phyloP scores from a whole-genome alignment of 495 filamentous ascomycete species.

The Penicillium cataractarum region DNA sequence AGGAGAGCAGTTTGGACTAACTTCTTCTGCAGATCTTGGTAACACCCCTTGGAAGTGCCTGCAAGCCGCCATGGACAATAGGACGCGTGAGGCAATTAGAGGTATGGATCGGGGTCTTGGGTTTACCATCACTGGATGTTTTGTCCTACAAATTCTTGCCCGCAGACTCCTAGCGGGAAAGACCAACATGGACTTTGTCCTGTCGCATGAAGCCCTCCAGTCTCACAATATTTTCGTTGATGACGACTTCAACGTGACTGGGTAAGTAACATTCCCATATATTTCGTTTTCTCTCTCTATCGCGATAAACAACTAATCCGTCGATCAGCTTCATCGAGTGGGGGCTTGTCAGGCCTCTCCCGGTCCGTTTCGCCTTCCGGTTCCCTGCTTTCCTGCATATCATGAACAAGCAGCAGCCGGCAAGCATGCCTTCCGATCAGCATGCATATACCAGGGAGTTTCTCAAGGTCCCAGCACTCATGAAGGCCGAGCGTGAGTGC shows the following conservation, averaged over 20 bases:
- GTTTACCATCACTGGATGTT: too few relatives aligned
- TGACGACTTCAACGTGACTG: constrained; percentile 1
- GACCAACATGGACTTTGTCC: background rate
- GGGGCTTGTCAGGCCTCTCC: background rate
- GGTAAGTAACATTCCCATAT: background rate
- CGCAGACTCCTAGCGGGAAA: background rate
- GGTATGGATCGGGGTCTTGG: background rate
- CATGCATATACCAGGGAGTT: background rate
- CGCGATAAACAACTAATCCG: background rate
- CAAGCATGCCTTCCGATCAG: background rate
- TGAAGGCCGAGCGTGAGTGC: background rate
- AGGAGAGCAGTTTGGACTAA: background rate
- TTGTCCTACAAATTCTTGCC: background rate
- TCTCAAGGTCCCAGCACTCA: background rate
- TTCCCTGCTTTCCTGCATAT: background rate
- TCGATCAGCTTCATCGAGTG: background rate
- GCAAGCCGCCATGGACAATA: background rate
- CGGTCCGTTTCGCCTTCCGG: background rate
- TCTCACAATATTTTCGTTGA: constrained; percentile 6
- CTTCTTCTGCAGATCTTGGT: background rate
- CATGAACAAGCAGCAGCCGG: background rate
- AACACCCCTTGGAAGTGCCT: background rate
- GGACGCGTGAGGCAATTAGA: background rate
- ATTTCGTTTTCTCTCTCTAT: background rate
- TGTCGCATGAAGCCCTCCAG: background rate